These are phyloP conservation scores for Amesomyces nigricolor DNA, from an alignment of 2,329 filamentous ascomycete genomes.

Conservation along the genomic window DNA sequence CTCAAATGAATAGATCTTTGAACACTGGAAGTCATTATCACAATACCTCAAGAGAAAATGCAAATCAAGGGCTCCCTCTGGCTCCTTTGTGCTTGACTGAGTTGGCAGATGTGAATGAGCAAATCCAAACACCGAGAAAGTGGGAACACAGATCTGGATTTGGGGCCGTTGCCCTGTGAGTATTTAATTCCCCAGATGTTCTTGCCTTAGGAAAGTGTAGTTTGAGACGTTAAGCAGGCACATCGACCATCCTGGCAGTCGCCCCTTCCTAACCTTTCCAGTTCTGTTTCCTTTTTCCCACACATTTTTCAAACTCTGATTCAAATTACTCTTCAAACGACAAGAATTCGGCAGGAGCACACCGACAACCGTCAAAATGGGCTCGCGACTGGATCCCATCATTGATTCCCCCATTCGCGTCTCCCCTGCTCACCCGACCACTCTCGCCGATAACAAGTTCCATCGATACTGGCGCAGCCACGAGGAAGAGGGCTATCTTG, in stretches of 20 bases:
- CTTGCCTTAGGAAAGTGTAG: too few relatives aligned
- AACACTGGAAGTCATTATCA: too few relatives aligned
- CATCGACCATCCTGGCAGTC: not conserved
- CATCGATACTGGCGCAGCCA: slow-evolving; percentile 15
- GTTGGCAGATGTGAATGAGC: too few relatives aligned
- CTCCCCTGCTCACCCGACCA: not conserved
- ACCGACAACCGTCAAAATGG: slow-evolving; percentile 2
- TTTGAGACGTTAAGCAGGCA: not conserved
- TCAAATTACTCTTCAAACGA: not conserved
- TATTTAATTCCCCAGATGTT: too few relatives aligned
- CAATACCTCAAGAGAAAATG: too few relatives aligned
- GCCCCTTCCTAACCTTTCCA: not conserved
- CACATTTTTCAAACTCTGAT: not conserved
- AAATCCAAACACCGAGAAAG: too few relatives aligned
- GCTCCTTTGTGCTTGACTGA: too few relatives aligned
- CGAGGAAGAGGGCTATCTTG: slow-evolving; percentile 12
- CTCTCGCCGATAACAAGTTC: not conserved
- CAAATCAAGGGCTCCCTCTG: too few relatives aligned
- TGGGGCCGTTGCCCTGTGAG: too few relatives aligned
- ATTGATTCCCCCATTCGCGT: slow-evolving; percentile 9
- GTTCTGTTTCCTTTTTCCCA: not conserved
- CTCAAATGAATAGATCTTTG: too few relatives aligned
- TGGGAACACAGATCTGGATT: too few relatives aligned
- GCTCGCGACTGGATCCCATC: not conserved
- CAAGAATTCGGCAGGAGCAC: not conserved